A percentile compares a stretch with the other conserved stretches of the same genome.
Conservation (phyloP, 75 land plant genomes). For the Selaginella tamariscina region DNA sequence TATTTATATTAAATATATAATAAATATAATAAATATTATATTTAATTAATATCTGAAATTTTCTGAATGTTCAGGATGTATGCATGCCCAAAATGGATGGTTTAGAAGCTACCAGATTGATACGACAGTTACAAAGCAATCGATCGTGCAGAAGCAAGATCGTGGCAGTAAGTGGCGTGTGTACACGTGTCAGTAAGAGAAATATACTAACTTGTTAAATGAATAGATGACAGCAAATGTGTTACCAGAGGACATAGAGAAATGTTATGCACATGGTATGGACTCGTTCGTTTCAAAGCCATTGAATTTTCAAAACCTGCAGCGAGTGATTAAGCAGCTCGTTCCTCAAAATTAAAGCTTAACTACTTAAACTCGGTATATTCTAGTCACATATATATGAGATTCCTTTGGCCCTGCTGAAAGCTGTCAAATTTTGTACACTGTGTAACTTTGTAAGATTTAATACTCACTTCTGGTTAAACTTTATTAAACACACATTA, state of each 20-base stretch:
- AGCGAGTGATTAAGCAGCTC: constrained; percentile 10
- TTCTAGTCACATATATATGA: too few relatives aligned
- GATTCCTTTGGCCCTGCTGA: too few relatives aligned
- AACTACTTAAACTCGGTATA: too few relatives aligned
- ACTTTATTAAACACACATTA: too few relatives aligned
- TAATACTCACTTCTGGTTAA: too few relatives aligned
- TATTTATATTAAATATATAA: too few relatives aligned
- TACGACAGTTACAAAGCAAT: constrained; percentile 21
- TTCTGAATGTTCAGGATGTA: constrained; percentile 41
- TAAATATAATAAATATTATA: too few relatives aligned
- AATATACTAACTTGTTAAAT: neutral
- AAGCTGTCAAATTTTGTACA: too few relatives aligned
- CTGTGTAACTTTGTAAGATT: too few relatives aligned
- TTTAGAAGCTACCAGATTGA: constrained; percentile 60
- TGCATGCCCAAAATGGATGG: constrained; percentile 92
- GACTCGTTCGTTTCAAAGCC: constrained; percentile 77
- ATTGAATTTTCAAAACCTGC: constrained; percentile 55
- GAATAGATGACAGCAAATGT: constrained; percentile 78
- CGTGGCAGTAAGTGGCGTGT: neutral
- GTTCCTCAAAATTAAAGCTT: too few relatives aligned
- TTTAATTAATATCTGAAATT: neutral
- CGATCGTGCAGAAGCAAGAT: neutral
- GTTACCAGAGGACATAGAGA: constrained; percentile 51
- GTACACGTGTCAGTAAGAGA: too few relatives aligned
- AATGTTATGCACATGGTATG: constrained; percentile 70